Percentiles rank a stretch among this genome's conserved stretches.
These are phyloP conservation scores for Micractinium sp. DNA, from an alignment of 139 green algal genomes.

Conservation along the genomic window DNA sequence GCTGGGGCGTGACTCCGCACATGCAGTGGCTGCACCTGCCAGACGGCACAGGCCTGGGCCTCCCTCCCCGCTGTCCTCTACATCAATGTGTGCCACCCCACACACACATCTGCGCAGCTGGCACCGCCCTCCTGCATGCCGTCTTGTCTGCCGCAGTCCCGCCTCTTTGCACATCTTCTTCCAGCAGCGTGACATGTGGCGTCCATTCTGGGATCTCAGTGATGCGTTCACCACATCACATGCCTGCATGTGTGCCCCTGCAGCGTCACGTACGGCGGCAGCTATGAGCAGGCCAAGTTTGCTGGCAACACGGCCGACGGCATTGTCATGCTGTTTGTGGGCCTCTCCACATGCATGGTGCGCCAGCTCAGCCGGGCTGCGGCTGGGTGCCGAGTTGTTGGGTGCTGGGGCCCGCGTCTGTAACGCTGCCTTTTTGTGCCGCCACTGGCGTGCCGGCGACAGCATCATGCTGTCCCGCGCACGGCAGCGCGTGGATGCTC, in stretches of 20 bases:
- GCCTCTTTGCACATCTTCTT: too few relatives aligned
- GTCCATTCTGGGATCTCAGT: too few relatives aligned
- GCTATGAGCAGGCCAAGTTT: constrained; percentile 61
- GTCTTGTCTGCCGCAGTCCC: too few relatives aligned
- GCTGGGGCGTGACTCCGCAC: not conserved
- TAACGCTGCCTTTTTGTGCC: not conserved
- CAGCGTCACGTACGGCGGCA: constrained; percentile 57
- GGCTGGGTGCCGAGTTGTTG: not conserved
- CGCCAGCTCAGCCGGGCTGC: not conserved
- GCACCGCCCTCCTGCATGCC: too few relatives aligned
- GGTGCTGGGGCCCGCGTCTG: too few relatives aligned
- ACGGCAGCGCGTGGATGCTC: too few relatives aligned
- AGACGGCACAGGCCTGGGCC: too few relatives aligned
- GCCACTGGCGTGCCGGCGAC: not conserved
- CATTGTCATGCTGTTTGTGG: constrained; percentile 30
- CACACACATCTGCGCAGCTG: not conserved
- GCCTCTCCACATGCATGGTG: constrained; percentile 29
- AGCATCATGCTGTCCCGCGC: not conserved
- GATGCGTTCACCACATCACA: too few relatives aligned
- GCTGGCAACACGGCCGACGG: constrained; percentile 48
- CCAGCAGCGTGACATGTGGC: too few relatives aligned
- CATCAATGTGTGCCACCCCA: not conserved
- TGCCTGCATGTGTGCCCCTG: not conserved
- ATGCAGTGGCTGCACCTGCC: too few relatives aligned
- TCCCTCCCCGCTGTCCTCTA: too few relatives aligned